Conservation (phyloP, 2,329 filamentous ascomycete species). For the Ophidiomyces ophidiicola region DNA sequence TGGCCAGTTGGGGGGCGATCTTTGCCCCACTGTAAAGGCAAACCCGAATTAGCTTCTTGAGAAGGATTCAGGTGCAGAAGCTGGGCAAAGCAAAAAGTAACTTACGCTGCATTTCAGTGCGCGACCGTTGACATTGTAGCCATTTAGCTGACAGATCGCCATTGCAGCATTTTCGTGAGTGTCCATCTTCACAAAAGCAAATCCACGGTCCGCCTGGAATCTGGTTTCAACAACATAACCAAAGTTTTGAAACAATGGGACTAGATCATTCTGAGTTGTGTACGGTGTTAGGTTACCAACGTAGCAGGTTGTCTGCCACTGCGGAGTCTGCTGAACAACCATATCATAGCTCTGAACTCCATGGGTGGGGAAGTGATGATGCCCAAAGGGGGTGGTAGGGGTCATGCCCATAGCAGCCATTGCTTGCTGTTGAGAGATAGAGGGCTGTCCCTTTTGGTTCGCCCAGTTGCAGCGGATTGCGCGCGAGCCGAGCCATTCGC, state of each 20-base stretch:
- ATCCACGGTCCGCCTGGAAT: constrained; percentile 94
- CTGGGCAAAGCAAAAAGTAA: constrained; percentile 22
- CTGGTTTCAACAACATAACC: constrained; percentile 94
- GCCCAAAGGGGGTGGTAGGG: constrained; percentile 82
- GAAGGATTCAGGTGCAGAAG: background rate
- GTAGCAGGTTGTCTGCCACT: constrained; percentile 97
- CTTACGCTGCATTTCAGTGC: constrained; percentile 97
- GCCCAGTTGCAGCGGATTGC: constrained; percentile 99
- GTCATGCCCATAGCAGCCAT: constrained; percentile 98
- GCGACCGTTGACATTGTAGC: constrained; percentile 94
- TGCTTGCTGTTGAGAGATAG: constrained; percentile 92
- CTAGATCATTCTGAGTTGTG: constrained; percentile 88
- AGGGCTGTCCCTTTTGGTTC: constrained; percentile 99
- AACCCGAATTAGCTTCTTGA: constrained; percentile 15
- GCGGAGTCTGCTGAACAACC: constrained; percentile 85
- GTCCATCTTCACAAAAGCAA: constrained; percentile 99
- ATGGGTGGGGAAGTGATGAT: constrained; percentile 95
- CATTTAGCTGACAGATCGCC: constrained; percentile 95
- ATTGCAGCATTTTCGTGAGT: constrained; percentile 95
- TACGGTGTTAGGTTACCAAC: constrained; percentile 97
- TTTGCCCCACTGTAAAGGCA: constrained; percentile 74
- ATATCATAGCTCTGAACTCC: constrained; percentile 96
- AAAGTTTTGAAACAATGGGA: constrained; percentile 98
- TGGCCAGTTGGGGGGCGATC: constrained; percentile 81
- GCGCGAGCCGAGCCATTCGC: constrained; percentile 95